phyloP scores from a whole-genome alignment of 2,329 filamentous ascomycete genomes.

The Clonostachys byssicola region DNA sequence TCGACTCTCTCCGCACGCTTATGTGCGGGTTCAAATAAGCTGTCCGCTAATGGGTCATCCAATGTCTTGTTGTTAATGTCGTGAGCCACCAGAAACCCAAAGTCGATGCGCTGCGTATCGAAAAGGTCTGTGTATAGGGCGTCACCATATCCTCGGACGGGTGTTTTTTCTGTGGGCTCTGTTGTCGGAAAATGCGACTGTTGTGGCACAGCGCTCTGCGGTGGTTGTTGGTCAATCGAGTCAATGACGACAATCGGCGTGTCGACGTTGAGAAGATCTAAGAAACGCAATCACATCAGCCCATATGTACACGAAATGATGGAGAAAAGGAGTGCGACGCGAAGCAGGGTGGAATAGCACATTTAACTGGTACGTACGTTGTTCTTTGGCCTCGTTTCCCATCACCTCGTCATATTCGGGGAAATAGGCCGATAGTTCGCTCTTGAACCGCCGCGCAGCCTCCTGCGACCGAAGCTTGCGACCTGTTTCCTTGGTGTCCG shows the following conservation, averaged over 20 bases:
- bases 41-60: constrained; percentile 53
- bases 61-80: constrained; percentile 31
- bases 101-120: constrained; percentile 52
- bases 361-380: constrained; percentile 53
- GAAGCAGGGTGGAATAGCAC: neutral
- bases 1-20: constrained; percentile 57
- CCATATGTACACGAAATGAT: neutral
- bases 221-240: constrained; percentile 17
- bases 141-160: constrained; percentile 50
- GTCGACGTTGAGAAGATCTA: constrained; percentile 69
- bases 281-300: constrained; percentile 4
- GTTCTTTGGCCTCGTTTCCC: constrained; percentile 75
- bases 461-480: constrained; percentile 83
- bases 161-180: constrained; percentile 8
- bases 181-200: too few species aligned
- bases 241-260: constrained; percentile 72
- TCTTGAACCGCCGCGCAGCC: constrained; percentile 73
- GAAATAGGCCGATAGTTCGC: constrained; percentile 87
- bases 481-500: constrained; percentile 56
- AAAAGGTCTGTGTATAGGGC: constrained; percentile 51
- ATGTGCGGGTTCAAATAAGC: constrained; percentile 49
- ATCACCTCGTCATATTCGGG: constrained; percentile 93
- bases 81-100: constrained; percentile 46
- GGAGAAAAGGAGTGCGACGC: neutral
- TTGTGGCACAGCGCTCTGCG: too few species aligned